Evolutionary conservation across 2,329 filamentous ascomycete genomes (phyloP).

Genomic region (Paracamarosporium sp.): DNA sequence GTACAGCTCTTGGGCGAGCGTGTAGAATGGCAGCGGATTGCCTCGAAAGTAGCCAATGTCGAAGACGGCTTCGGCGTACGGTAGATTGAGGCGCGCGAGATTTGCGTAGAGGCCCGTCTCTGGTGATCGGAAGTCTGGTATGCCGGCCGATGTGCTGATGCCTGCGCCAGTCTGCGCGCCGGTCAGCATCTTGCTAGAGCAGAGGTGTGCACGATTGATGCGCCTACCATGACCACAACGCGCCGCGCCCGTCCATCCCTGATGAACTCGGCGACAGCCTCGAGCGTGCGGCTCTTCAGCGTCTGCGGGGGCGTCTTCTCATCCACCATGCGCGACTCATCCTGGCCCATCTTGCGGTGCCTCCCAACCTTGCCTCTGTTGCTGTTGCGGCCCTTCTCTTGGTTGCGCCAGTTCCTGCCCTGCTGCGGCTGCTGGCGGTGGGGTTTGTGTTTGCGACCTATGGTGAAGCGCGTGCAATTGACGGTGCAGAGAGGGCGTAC

Average conservation of each 20-base stretch:
- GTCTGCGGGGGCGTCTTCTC: conserved; percentile 69
- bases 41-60: conserved; percentile 87
- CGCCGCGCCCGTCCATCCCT: conserved; percentile 69
- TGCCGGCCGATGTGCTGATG: conserved; percentile 75
- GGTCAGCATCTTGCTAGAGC: background rate
- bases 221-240: conserved; percentile 78
- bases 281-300: conserved; percentile 71
- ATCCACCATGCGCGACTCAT: conserved; percentile 75
- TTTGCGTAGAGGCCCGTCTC: conserved; percentile 95
- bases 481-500: background rate
- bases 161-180: conserved; percentile 75
- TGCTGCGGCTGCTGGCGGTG: conserved; percentile 48
- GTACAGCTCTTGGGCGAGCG: conserved; percentile 88
- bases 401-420: conserved; percentile 38
- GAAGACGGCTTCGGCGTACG: conserved; percentile 91
- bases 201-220: background rate
- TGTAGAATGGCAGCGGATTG: conserved; percentile 89
- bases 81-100: conserved; percentile 82
- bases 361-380: conserved; percentile 29
- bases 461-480: conserved; percentile 38
- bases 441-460: conserved; percentile 59
- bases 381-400: conserved; percentile 30
- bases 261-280: conserved; percentile 82
- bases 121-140: conserved; percentile 94
- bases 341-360: conserved; percentile 79